Evolutionary conservation across 2,329 filamentous ascomycete genomes (phyloP).

Genomic region (Stylonectria norvegica): DNA sequence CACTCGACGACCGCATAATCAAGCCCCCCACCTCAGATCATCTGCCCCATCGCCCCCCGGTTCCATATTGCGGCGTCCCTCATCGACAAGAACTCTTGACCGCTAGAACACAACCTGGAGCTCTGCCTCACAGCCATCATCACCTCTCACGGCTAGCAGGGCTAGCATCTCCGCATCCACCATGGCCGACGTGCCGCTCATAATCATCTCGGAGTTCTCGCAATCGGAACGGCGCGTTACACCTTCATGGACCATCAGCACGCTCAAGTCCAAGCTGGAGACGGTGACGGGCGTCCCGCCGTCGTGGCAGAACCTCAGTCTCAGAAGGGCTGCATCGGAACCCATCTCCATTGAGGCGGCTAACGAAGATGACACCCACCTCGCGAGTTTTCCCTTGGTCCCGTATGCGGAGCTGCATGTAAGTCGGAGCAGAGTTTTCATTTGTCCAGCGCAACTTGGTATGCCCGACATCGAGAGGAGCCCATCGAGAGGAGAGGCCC

Average conservation of each 20-base stretch:
- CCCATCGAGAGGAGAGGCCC: background rate
- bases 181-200: conserved; percentile 72
- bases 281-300: conserved; percentile 90
- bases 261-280: conserved; percentile 84
- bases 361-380: conserved; percentile 67
- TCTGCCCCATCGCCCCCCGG: no score
- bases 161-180: conserved; percentile 13
- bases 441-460: background rate
- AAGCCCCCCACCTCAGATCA: no score
- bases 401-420: conserved; percentile 78
- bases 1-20: no score
- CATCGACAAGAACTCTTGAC: conserved; percentile 24
- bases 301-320: conserved; percentile 67
- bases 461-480: background rate
- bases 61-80: conserved; percentile 18
- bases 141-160: conserved; percentile 11
- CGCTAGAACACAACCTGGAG: conserved; percentile 13
- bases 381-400: conserved; percentile 63
- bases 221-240: conserved; percentile 87
- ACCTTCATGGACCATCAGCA: conserved; percentile 83
- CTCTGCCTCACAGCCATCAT: conserved; percentile 5
- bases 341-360: conserved; percentile 63
- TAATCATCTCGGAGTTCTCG: conserved; percentile 71
- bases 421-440: conserved; percentile 42
- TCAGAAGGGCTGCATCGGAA: conserved; percentile 60